Evolutionary conservation across 2,329 filamentous ascomycete genomes (phyloP).

Genomic region (Cephalotrichum gorgonifer): DNA sequence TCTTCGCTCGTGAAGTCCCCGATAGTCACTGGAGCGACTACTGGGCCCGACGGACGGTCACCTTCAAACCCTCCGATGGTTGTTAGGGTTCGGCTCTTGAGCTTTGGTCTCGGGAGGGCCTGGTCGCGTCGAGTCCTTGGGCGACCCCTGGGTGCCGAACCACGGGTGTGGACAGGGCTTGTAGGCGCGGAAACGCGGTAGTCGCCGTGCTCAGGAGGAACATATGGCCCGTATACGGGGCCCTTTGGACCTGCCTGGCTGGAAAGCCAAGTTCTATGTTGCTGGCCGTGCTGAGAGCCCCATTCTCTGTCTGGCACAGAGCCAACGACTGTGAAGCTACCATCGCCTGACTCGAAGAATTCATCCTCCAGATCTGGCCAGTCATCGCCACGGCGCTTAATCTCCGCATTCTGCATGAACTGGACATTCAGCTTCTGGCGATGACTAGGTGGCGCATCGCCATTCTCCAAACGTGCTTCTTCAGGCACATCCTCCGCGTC

Average conservation of each 20-base stretch:
- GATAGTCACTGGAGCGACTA: neutral
- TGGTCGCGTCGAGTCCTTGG: conserved; percentile 5
- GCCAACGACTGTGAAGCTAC: conserved; percentile 31
- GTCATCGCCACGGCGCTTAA: conserved; percentile 14
- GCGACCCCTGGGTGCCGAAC: conserved; percentile 6
- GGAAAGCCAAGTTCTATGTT: neutral
- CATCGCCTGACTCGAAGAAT: conserved; percentile 24
- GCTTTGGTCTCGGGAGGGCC: conserved; percentile 1
- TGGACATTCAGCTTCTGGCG: neutral
- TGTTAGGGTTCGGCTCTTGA: conserved; percentile 7
- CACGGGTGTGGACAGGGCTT: neutral
- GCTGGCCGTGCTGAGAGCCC: neutral
- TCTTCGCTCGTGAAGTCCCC: conserved; percentile 7
- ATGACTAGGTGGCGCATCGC: neutral
- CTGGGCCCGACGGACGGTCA: neutral
- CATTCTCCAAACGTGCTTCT: neutral
- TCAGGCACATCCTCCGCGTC: neutral
- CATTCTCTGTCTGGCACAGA: conserved; percentile 26
- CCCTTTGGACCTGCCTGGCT: neutral
- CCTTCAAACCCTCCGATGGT: conserved; percentile 5
- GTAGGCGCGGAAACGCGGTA: neutral
- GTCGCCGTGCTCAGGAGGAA: neutral
- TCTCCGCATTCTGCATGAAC: conserved; percentile 10
- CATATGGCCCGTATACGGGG: neutral
- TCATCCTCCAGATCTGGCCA: conserved; percentile 20